phyloP scores from a whole-genome alignment of 352 stramenopile genomes.

The Pythium angustatum region DNA sequence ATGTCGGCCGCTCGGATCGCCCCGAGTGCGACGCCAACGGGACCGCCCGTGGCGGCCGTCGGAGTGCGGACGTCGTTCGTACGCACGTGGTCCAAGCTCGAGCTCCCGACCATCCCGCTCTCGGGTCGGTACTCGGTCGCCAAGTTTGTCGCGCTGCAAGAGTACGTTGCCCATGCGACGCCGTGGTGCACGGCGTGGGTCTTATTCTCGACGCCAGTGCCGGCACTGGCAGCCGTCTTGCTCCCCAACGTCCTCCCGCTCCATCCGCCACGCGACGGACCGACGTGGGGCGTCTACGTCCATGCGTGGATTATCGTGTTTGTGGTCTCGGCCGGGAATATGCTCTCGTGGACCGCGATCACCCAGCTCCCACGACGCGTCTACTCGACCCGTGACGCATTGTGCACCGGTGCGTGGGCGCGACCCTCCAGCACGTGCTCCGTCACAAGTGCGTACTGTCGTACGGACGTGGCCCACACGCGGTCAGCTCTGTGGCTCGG shows the following conservation, averaged over 20 bases:
- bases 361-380: background rate
- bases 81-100: no score
- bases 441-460: slow-evolving; percentile 5
- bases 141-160: slow-evolving; percentile 10
- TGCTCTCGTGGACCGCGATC: slow-evolving; percentile 5
- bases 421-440: slow-evolving; percentile 8
- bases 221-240: no score
- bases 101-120: no score
- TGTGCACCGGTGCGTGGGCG: background rate
- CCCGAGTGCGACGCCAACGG: no score
- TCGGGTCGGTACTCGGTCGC: slow-evolving; percentile 9
- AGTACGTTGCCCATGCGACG: background rate
- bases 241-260: background rate
- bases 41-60: no score
- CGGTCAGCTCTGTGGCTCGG: slow-evolving; percentile 3
- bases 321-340: slow-evolving; percentile 6
- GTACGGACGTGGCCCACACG: slow-evolving; percentile 17
- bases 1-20: no score
- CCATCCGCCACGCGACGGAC: background rate
- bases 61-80: no score
- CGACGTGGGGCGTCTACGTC: background rate
- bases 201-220: background rate
- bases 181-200: background rate
- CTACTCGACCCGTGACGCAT: background rate
- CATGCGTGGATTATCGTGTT: slow-evolving; percentile 13